Conservation (phyloP, 2,329 filamentous ascomycete genomes). For the Alternaria metachromatica region DNA sequence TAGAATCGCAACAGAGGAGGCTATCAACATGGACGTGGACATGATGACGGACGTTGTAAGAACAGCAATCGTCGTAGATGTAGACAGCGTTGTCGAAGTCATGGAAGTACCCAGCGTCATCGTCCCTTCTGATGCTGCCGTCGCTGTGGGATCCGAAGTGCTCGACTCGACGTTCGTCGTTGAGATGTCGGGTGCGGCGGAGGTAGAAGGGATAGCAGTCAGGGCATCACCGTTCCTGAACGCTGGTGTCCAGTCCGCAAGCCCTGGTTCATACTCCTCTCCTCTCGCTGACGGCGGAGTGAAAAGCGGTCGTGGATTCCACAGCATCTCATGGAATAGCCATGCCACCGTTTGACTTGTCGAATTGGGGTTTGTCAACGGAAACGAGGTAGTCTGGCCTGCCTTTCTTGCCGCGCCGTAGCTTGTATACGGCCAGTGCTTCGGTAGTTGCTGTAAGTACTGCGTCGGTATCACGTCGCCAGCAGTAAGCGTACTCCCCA, state of each 20-base stretch:
- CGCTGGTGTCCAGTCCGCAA: neutral
- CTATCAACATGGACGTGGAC: neutral
- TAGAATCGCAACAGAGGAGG: neutral
- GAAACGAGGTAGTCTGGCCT: neutral
- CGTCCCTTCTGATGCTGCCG: neutral
- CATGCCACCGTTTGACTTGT: conserved; percentile 7
- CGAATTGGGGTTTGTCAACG: neutral
- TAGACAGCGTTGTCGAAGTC: no score
- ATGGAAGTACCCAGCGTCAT: no score
- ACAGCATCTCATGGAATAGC: conserved; percentile 2
- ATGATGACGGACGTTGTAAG: neutral
- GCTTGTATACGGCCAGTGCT: conserved; percentile 17
- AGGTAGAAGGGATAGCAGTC: neutral
- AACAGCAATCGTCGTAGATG: neutral
- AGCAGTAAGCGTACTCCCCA: neutral
- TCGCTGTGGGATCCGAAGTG: neutral
- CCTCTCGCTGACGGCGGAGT: neutral
- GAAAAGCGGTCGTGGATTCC: conserved; percentile 10
- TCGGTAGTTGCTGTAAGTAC: conserved; percentile 14
- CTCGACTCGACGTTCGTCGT: neutral
- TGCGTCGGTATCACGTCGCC: neutral
- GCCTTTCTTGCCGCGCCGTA: neutral
- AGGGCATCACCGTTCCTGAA: neutral
- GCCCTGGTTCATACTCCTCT: neutral
- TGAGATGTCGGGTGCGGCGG: neutral